Evolutionary conservation across 1,284 basidiomycete genomes (phyloP), one percentile per base, ranked within the genome.

Genomic region (Heterobasidion occidentale): DNA sequence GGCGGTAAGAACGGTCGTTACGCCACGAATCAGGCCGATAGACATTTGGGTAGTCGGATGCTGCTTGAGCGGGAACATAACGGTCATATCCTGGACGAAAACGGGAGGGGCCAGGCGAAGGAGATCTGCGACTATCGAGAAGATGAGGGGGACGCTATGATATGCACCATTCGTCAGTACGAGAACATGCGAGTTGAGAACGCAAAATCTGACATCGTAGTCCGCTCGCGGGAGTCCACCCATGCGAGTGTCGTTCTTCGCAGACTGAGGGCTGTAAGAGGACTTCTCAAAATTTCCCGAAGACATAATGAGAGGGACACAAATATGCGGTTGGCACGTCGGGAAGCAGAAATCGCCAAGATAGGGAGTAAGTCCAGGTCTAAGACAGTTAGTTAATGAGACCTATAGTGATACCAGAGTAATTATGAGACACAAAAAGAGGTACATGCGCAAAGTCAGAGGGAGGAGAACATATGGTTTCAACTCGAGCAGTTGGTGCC

Each of bases 61-160:
- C 68, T 33, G 67, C 63, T 51, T 48, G 49, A 36, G 9, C 14
- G 8, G 74, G 74, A 45, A 71, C 69, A 64, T 80, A 84, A 52
- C 74, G 74, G 63, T 84, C 78, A 60, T 79, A 81, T 35, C 74
- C 63, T n/a, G 62, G 54, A 58, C 67, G 72, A 58, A 73, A 68
- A 58, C 78, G 73, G 53, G 74, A 68, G 44, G 71, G 63, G 42
- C 68, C 67, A 52, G 81, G 78, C 52, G 80, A 79, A 53, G 74
- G 74, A 53, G 72, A 76, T 64, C 50, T 57, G 70, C 53, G 60
- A 20, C n/a, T 35, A 35, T 61, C 61, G 20, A 54, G 57, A 50
- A 59, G 54, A 34, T 56, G 60, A 2, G n/a, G 8, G 36, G 51
- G 35, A 20, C 48, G 59, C 52, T 57, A 46, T 1, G 49, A 33